Evolutionary conservation across 805 yeast species (phyloP), one percentile per base, ranked within the genome.

Genomic region (Kuraishia hungarica): DNA sequence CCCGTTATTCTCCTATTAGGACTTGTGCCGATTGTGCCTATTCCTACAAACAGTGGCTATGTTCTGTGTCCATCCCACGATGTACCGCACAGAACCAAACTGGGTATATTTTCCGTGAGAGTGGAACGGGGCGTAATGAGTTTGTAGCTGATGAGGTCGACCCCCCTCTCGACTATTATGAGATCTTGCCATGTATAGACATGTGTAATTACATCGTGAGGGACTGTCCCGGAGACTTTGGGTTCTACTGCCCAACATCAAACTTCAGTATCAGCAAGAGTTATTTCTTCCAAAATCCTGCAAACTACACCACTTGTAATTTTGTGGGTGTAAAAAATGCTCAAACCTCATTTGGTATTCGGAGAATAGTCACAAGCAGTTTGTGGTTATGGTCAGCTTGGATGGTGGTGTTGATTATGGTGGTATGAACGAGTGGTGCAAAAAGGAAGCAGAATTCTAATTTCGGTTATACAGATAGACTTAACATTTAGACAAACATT

Each of bases 51-150:
- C 77, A 84, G 62, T 93, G 99, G 99, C 76, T 94, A 20, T 93
- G 99, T 70, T 77, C 96, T 0, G 89, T 90, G 2, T 75, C 90
- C 0, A 88, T 93, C 5, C 98, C 98, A 0, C 74, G 97, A 29
- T 93, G 99, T 62, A 76, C 89, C 1, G 83, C 86, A 15, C 59
- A 66, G 15, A 65, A 78, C 6, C 57, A 70, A 8, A 61, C 75
- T 0, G 80, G 79, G 6, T 84, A 78, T 65, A 66, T 68, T 21
- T 56, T 61, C 26, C 73, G 96, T 39, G 67, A 70, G 2, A 72
- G 72, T 4, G 76, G 76, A 17, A 67, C 73, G 3, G 84, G 88
- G 11, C 76, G 99, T 58, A 88, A 80, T 61, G 70, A 71, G 4
- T 80, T 78, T 58, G 75, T 93, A 47, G 69, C 72, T 3, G 59